Percentiles rank a stretch among this genome's conserved stretches.
Conservation (phyloP, 129 eudicot species). For the Artemisia annua region DNA sequence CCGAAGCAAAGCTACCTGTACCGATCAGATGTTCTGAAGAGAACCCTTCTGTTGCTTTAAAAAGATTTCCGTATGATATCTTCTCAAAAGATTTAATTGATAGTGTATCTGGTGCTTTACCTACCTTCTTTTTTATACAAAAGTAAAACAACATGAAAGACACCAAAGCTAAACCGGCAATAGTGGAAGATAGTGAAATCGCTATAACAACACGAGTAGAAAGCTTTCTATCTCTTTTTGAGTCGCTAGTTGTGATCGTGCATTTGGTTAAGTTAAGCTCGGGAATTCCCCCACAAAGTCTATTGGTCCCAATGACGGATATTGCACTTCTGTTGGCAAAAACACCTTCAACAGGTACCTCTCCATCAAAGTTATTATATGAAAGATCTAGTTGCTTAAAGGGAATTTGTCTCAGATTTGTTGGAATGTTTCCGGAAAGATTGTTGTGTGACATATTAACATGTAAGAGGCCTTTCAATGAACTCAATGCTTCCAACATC, state of each 20-base stretch:
- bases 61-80: constrained; percentile 31
- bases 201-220: not conserved
- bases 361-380: constrained; percentile 29
- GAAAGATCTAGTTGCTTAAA: constrained; percentile 22
- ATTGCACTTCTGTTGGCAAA: constrained; percentile 24
- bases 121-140: not conserved
- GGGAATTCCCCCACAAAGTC: constrained; percentile 26
- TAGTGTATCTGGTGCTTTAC: not conserved
- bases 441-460: constrained; percentile 25
- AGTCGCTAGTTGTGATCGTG: not conserved
- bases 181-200: constrained; percentile 6
- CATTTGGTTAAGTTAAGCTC: constrained; percentile 26
- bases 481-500: constrained; percentile 1
- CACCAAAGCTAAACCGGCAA: constrained; percentile 3
- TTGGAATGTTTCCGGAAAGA: constrained; percentile 26
- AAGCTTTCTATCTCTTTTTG: not conserved
- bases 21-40: constrained; percentile 36
- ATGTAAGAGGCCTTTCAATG: constrained; percentile 16
- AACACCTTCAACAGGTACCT: constrained; percentile 16
- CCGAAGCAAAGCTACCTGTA: constrained; percentile 33
- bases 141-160: not conserved
- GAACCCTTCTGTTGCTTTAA: constrained; percentile 38
- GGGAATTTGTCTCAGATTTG: constrained; percentile 11
- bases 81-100: constrained; percentile 11
- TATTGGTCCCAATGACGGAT: constrained; percentile 19